Evolutionary conservation across 345 rosid genomes (phyloP).

Genomic region (Odontarrhena argentea): DNA sequence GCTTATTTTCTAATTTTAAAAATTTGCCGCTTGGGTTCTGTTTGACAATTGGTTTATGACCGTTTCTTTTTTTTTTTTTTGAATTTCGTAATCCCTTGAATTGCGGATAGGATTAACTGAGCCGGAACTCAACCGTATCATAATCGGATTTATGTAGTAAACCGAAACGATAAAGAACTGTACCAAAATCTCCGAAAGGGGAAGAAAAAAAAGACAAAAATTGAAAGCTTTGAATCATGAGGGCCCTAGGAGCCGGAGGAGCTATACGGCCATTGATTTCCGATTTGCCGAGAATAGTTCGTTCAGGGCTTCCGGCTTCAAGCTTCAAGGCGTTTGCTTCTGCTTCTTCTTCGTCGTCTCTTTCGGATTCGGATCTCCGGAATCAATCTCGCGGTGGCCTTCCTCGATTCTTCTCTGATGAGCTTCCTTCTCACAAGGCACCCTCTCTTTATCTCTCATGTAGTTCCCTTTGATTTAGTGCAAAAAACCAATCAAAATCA

Average conservation of each 20-base stretch:
- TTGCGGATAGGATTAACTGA: background rate
- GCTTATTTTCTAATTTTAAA: slow-evolving; percentile 38
- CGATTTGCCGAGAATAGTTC: slow-evolving; percentile 41
- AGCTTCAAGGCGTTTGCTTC: slow-evolving; percentile 46
- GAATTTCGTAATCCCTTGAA: slow-evolving; percentile 11
- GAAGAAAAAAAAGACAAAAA: background rate
- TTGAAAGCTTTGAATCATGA: slow-evolving; percentile 43
- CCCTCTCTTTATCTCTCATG: background rate
- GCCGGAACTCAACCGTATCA: slow-evolving; percentile 3
- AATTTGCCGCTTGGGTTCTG: slow-evolving; percentile 34
- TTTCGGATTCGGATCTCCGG: slow-evolving; percentile 43
- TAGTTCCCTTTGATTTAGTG: background rate
- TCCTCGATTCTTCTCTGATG: slow-evolving; percentile 80
- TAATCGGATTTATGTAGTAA: background rate
- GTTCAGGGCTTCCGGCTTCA: slow-evolving; percentile 39
- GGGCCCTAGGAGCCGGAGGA: slow-evolving; percentile 25
- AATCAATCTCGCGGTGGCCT: slow-evolving; percentile 82
- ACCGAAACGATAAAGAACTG: slow-evolving; percentile 31
- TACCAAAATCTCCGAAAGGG: slow-evolving; percentile 3
- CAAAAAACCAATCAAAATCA: background rate
- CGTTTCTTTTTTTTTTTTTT: slow-evolving; percentile 26
- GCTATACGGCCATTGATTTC: slow-evolving; percentile 45
- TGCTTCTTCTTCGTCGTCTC: slow-evolving; percentile 36
- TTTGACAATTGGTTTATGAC: slow-evolving; percentile 11
- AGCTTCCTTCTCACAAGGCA: slow-evolving; percentile 74